Percentiles rank a stretch among this genome's conserved stretches.
phyloP scores from a whole-genome alignment of 2,329 filamentous ascomycete species.

The Cytospora chrysosperma region DNA sequence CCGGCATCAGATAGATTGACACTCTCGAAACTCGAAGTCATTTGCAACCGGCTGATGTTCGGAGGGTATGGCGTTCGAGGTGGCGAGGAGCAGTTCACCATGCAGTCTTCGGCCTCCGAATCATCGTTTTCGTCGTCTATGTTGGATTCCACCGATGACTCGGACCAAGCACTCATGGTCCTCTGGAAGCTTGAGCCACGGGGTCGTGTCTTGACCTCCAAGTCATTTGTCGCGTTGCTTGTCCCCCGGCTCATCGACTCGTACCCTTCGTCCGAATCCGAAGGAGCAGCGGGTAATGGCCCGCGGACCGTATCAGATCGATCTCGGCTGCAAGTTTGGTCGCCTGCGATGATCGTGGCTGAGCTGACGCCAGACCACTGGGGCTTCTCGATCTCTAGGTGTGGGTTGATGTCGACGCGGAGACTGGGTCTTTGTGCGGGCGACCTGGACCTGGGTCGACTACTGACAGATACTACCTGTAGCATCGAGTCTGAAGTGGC shows the following conservation, averaged over 20 bases:
- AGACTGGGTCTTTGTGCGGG: background rate
- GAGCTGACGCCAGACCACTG: constrained; percentile 5
- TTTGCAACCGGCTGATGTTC: constrained; percentile 2
- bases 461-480: background rate
- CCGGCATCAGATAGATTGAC: background rate
- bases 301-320: constrained; percentile 4
- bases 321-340: background rate
- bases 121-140: background rate
- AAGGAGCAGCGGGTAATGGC: background rate
- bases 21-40: constrained; percentile 14
- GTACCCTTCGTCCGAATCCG: constrained; percentile 13
- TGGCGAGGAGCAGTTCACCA: background rate
- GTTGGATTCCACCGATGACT: constrained; percentile 1
- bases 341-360: background rate
- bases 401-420: background rate
- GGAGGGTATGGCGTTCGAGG: constrained; percentile 1
- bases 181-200: constrained; percentile 11
- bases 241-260: constrained; percentile 12
- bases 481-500: background rate
- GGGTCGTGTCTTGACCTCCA: background rate
- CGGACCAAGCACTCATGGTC: constrained; percentile 14
- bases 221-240: constrained; percentile 1
- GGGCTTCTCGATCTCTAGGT: constrained; percentile 2
- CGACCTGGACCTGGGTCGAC: background rate
- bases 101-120: background rate